Base-by-base conservation (phyloP, 257 asterid species). In the Primulina eburnea region DNA sequence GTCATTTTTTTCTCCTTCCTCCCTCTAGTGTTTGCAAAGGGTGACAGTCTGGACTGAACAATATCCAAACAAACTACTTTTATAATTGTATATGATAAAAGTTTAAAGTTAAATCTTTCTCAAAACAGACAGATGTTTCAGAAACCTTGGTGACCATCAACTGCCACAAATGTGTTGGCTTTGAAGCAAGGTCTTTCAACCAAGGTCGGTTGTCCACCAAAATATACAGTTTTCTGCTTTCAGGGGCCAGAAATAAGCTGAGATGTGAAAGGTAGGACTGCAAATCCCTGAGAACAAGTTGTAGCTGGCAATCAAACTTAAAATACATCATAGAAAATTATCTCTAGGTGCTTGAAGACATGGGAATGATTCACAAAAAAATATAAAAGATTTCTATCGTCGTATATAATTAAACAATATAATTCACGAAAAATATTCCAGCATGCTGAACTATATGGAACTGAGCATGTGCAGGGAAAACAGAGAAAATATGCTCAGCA, bases 181-280 rank as follows among this genome's bases (percentile, higher is more conserved):
- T 80, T 40, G 96, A 86, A 53, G 75, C 91, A 24, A 85, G 92
- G 78, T 91, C 97, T 73, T 87, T 73, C 78, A 94, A 74, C 99
- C 97, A 94, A 53, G 99, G 99, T 72, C 88, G 82, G 67, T 94
- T 94, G 78, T 94, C 97, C 77, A 94, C 96, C 86, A 94, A 81
- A 81, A 94, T 83, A 73, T 82, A 94, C 70, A 88, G 43, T 74
- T 81, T 90, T 73, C 84, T 85, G 77, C 97, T 88, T 69, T 91
- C 96, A 64, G 86, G 84, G 66, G 97, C 90, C 84, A 83, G 64
- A 82, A 87, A 94, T 69, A 91, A 77, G 81, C 81, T 78, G 83
- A 91, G 96, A 78, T 91, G 90, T 76, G 99, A 94, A 73, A 91
- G 97, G 79, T 94, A 94, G 14, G 99, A 91, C 81, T 91, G 97